A percentile compares a stretch with the other conserved stretches of the same genome.
Conservation (phyloP, 495 filamentous ascomycete genomes). For the Xylaria flabelliformis region DNA sequence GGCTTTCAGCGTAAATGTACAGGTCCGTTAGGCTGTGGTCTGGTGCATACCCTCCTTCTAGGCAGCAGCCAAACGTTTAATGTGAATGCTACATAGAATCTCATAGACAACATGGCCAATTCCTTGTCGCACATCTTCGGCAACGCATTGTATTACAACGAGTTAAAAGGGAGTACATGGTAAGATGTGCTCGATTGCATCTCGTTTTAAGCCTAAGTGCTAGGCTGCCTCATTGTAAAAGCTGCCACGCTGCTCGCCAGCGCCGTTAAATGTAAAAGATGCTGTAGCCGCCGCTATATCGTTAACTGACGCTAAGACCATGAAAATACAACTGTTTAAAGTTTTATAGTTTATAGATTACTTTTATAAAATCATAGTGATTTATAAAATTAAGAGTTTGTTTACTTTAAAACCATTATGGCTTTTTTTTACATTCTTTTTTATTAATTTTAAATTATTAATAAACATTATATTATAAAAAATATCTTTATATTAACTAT, state of each 20-base stretch:
- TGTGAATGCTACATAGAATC: constrained; percentile 47
- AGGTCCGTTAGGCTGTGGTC: constrained; percentile 43
- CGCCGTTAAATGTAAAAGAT: background rate
- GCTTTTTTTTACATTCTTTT: background rate
- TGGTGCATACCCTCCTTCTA: constrained; percentile 45
- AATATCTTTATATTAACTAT: background rate
- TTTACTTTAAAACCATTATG: background rate
- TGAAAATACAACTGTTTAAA: background rate
- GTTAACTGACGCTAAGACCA: background rate
- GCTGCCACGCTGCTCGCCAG: background rate
- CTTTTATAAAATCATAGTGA: background rate
- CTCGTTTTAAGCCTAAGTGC: constrained; percentile 14
- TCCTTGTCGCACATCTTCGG: background rate
- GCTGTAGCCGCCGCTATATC: background rate
- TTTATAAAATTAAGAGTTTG: background rate
- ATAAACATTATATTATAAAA: background rate
- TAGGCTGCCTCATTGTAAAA: constrained; percentile 4
- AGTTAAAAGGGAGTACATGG: constrained; percentile 16
- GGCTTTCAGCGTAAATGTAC: constrained; percentile 14
- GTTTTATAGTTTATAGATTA: background rate
- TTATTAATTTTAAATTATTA: background rate
- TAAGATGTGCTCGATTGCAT: constrained; percentile 3
- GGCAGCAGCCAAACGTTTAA: constrained; percentile 42
- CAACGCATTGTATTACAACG: constrained; percentile 9
- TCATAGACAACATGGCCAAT: constrained; percentile 60